A percentile compares a stretch with the other conserved stretches of the same genome.
These are phyloP conservation scores for Somion occarium DNA, from an alignment of 1,284 basidiomycete species.

Conservation along the genomic window DNA sequence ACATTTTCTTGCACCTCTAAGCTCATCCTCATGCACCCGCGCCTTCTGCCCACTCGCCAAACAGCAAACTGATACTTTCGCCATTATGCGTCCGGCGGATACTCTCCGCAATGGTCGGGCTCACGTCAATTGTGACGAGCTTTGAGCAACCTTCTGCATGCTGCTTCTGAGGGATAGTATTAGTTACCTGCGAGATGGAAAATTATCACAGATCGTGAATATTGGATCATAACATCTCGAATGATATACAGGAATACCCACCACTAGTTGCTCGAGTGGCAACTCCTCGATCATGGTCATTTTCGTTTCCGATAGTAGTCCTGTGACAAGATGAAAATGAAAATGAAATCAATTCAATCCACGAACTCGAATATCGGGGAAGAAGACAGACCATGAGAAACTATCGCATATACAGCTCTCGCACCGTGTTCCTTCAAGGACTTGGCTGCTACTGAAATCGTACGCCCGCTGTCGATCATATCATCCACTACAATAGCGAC, in stretches of 20 bases:
- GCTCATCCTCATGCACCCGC: constrained; percentile 7
- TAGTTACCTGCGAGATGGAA: constrained; percentile 53
- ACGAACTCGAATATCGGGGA: not conserved
- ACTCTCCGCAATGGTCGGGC: constrained; percentile 89
- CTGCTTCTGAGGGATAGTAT: constrained; percentile 69
- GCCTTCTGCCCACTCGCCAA: constrained; percentile 63
- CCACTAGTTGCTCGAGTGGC: constrained; percentile 85
- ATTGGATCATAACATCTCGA: constrained; percentile 19
- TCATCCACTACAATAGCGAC: constrained; percentile 95
- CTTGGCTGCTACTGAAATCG: constrained; percentile 80
- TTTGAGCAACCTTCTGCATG: constrained; percentile 54
- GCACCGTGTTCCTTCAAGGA: constrained; percentile 89
- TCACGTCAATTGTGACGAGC: constrained; percentile 79
- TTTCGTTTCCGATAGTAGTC: constrained; percentile 82
- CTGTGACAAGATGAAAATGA: constrained; percentile 33
- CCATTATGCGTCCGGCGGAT: constrained; percentile 97
- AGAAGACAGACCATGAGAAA: constrained; percentile 77
- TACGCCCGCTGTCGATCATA: constrained; percentile 96
- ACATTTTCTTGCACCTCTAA: not conserved
- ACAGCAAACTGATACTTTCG: constrained; percentile 82
- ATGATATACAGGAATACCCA: constrained; percentile 44
- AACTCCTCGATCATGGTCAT: constrained; percentile 75
- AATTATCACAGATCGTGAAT: not conserved
- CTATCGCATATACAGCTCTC: constrained; percentile 81
- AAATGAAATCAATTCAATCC: not conserved